Evolutionary conservation across 495 filamentous ascomycete genomes (phyloP), one percentile per base, ranked within the genome.

Genomic region (Tuber indicum): DNA sequence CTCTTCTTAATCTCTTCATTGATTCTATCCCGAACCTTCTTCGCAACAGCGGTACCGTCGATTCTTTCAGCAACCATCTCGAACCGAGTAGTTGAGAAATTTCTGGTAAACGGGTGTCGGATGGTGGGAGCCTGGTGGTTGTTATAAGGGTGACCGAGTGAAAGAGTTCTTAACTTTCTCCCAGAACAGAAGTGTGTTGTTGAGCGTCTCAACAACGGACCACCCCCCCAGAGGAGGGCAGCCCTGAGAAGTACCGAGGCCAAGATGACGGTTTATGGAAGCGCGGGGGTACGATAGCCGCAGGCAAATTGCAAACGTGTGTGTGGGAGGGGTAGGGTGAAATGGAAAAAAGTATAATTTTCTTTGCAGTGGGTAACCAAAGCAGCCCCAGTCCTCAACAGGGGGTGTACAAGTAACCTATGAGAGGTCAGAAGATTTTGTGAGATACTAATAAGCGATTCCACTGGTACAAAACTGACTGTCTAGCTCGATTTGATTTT

Each of bases 41-140:
- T 94, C 70, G 96, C 96, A 86, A 97, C 94, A 79, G 92, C 93
- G 44, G 92, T 97, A 85, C 96, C 96, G 86, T 99, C 95, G 83
- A 99, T 96, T 87, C 92, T 97, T 83, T 90, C 89, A 77, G 93
- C 95, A 80, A 90, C 89, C 93, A 96, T 97, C 75, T 86, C 86
- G 79, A 84, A 83, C 49, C 82, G 43, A 81, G 86, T 87, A 82
- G 83, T 85, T 76, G 88, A 90, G 81, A 90, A 89, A 62, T 72
- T 75, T 79, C 88, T 84, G 52, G 73, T 58, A 46, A 66, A 46
- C 16, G 39, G 36, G 5, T 44, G 21, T 44, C 39, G 36, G 39
- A 9, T 72, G 17, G 44, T 19, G 36, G 44, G 36, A 41, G 21
- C 49, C 43, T 74, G 70, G 77, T 42, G 36, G 75, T 44, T 42